These are phyloP conservation scores for Suillus decipiens DNA, from an alignment of 768 basidiomycete species.

Conservation along the genomic window DNA sequence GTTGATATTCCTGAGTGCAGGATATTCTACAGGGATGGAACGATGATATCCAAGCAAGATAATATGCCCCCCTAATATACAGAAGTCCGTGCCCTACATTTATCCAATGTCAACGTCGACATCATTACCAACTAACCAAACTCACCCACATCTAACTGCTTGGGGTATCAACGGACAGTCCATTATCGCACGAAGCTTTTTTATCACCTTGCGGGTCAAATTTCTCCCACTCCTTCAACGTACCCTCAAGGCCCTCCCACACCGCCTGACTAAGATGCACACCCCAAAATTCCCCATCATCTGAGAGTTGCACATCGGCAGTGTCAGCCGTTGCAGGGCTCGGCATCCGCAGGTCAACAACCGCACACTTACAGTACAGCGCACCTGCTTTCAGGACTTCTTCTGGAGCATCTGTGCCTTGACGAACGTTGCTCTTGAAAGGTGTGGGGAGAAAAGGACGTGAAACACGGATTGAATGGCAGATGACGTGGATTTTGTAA, in stretches of 20 bases:
- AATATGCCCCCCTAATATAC: no score
- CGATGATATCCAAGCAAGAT: no score
- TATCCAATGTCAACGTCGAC: no score
- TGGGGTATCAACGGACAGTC: no score
- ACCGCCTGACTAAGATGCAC: no score
- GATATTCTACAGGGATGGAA: not conserved
- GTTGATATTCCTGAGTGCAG: no score
- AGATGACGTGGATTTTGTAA: slow-evolving; percentile 66
- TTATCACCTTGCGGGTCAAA: slow-evolving; percentile 20
- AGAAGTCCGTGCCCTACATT: no score
- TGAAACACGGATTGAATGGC: slow-evolving; percentile 81
- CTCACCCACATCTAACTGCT: no score
- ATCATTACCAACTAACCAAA: no score
- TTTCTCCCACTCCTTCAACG: not conserved
- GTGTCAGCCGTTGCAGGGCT: slow-evolving; percentile 29
- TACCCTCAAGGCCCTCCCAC: slow-evolving; percentile 73
- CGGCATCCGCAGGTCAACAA: slow-evolving; percentile 50
- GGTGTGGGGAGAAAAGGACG: slow-evolving; percentile 77
- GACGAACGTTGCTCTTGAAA: slow-evolving; percentile 54
- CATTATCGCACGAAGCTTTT: no score
- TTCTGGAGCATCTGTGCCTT: slow-evolving; percentile 36
- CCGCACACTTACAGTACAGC: slow-evolving; percentile 74
- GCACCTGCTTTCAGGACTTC: slow-evolving; percentile 80
- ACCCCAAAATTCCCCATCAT: slow-evolving; percentile 53
- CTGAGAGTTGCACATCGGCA: slow-evolving; percentile 41